A percentile compares a stretch with the other conserved stretches of the same genome.
These are phyloP conservation scores for Hanseniaspora lachancei DNA, from an alignment of 805 yeast species.

Conservation along the genomic window DNA sequence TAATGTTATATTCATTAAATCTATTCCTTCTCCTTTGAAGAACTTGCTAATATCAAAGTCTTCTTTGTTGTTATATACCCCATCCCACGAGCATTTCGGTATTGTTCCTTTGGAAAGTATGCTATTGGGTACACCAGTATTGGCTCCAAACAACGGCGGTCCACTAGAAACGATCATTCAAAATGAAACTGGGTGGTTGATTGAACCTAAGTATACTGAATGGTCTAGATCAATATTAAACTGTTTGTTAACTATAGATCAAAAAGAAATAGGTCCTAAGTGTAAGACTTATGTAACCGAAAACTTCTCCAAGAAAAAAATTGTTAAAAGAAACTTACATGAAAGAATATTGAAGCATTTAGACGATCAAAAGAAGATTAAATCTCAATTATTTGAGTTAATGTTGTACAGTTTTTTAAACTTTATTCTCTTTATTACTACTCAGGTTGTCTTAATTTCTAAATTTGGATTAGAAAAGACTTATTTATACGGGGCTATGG, in stretches of 20 bases:
- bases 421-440: background rate
- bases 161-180: slow-evolving; percentile 61
- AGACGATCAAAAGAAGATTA: slow-evolving; percentile 18
- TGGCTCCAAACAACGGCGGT: slow-evolving; percentile 84
- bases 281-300: slow-evolving; percentile 25
- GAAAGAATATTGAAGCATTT: slow-evolving; percentile 25
- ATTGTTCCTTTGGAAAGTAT: slow-evolving; percentile 95
- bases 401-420: background rate
- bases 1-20: slow-evolving; percentile 64
- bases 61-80: slow-evolving; percentile 67
- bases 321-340: slow-evolving; percentile 29
- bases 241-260: slow-evolving; percentile 24
- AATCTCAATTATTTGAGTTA: slow-evolving; percentile 6
- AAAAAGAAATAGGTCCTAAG: slow-evolving; percentile 17
- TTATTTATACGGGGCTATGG: slow-evolving; percentile 10
- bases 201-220: slow-evolving; percentile 27
- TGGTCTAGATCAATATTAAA: slow-evolving; percentile 45
- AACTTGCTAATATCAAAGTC: slow-evolving; percentile 46
- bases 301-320: slow-evolving; percentile 30
- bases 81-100: slow-evolving; percentile 88
- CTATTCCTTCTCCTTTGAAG: slow-evolving; percentile 56
- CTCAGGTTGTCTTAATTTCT: background rate
- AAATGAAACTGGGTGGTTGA: slow-evolving; percentile 53
- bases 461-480: background rate
- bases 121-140: slow-evolving; percentile 68